Evolutionary conservation across 2,329 filamentous ascomycete species (phyloP).

Genomic region (Aspergillus sp.): DNA sequence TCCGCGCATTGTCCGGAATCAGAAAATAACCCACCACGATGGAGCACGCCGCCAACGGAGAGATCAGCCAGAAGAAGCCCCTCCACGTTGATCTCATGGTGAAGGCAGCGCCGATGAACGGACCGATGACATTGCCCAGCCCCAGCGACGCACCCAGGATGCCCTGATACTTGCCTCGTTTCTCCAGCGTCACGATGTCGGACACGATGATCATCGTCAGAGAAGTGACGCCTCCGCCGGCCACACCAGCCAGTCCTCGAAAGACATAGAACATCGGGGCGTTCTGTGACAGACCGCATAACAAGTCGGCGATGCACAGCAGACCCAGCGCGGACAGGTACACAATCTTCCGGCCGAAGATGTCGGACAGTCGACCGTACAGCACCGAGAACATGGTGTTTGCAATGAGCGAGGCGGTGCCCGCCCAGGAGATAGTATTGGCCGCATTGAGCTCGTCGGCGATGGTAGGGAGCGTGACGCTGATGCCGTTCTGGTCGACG

Average conservation of each 20-base stretch:
- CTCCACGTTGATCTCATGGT: conserved; percentile 45
- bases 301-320: conserved; percentile 56
- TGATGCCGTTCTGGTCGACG: conserved; percentile 59
- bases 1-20: conserved; percentile 52
- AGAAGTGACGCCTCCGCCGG: conserved; percentile 60
- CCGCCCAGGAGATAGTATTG: conserved; percentile 64
- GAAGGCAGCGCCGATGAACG: conserved; percentile 49
- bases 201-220: conserved; percentile 62
- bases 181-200: conserved; percentile 59
- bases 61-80: conserved; percentile 52
- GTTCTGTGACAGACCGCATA: conserved; percentile 58
- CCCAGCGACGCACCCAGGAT: conserved; percentile 47
- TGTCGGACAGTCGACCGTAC: conserved; percentile 62
- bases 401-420: conserved; percentile 67
- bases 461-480: conserved; percentile 54
- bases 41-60: conserved; percentile 50
- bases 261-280: conserved; percentile 62
- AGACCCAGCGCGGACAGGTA: conserved; percentile 54
- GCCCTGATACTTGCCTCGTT: conserved; percentile 57
- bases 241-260: conserved; percentile 60
- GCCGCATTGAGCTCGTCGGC: conserved; percentile 47
- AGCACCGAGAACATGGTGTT: conserved; percentile 65
- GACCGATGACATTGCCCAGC: conserved; percentile 47
- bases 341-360: conserved; percentile 60
- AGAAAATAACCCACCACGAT: conserved; percentile 51